Percentiles rank a stretch among this genome's conserved stretches.
These are phyloP conservation scores for Tuber calosporum DNA, from an alignment of 495 filamentous ascomycete genomes.

Conservation along the genomic window DNA sequence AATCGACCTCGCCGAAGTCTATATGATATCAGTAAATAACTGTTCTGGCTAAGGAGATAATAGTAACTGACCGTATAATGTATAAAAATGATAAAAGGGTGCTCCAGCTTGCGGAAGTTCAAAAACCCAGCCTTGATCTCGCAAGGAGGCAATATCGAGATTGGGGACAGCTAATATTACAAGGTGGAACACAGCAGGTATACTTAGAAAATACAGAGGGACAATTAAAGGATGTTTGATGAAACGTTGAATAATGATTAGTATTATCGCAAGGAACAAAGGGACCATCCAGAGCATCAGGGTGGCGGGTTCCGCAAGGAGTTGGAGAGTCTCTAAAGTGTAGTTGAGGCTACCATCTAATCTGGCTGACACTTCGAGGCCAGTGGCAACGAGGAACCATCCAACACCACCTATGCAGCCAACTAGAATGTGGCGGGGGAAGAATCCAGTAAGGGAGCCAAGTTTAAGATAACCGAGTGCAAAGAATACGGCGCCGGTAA, in stretches of 20 bases:
- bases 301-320: slow-evolving; percentile 63
- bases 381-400: slow-evolving; percentile 88
- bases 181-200: slow-evolving; percentile 75
- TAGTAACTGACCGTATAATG: slow-evolving; percentile 66
- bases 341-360: slow-evolving; percentile 78
- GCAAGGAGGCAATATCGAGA: slow-evolving; percentile 56
- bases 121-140: slow-evolving; percentile 80
- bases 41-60: slow-evolving; percentile 5
- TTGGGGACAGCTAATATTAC: slow-evolving; percentile 60
- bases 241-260: slow-evolving; percentile 65
- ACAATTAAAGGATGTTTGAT: slow-evolving; percentile 73
- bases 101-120: slow-evolving; percentile 70
- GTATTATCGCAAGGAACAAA: slow-evolving; percentile 63
- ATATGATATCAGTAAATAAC: slow-evolving; percentile 34
- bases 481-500: slow-evolving; percentile 88
- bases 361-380: slow-evolving; percentile 87
- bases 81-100: slow-evolving; percentile 96
- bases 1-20: slow-evolving; percentile 71
- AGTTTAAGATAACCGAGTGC: slow-evolving; percentile 76
- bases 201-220: slow-evolving; percentile 74
- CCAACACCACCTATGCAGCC: slow-evolving; percentile 97
- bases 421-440: slow-evolving; percentile 90
- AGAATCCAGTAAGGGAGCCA: slow-evolving; percentile 89
- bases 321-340: slow-evolving; percentile 62
- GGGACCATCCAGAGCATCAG: slow-evolving; percentile 77